Base-by-base conservation (phyloP, 129 eudicot species). In the Tagetes patula region DNA sequence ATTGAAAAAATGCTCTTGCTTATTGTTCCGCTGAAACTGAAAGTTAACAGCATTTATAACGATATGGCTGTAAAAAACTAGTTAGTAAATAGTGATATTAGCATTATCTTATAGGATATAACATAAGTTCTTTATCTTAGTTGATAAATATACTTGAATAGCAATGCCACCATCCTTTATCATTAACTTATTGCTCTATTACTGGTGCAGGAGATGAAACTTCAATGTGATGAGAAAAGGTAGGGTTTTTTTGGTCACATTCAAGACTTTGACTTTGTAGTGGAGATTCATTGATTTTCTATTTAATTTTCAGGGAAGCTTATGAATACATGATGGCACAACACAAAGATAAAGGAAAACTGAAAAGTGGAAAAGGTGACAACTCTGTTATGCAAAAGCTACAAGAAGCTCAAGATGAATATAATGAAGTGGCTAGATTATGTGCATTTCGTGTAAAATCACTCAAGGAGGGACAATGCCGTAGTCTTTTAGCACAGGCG, bases 221-320 rank as follows among this genome's bases (percentile, higher is more conserved):
- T 82, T 74, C 94, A 83, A 69, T 89, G 98, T 74, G 94, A 92
- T 76, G 98, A 87, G 77, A 92, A 92, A 77, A 92, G 98, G 98
- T 92, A 83, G 62, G 41, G 46, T 73, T 12, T 32, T 61, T 33
- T 53, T 59, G 54, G 0, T 9, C 13, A 37, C 6, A 8, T 73
- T 41, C 45, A 45, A 32, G 50, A 56, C 46, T 58, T 66, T 64
- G 12, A 41, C 10, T 69, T 62, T 61, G 66, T 20, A 10, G 58
- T 81, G 36, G 53, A 77, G 31, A 13, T 73, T 38, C 53, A 53
- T 65, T 80, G 68, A 70, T 34, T 43, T n/a, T 8, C 2, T 65
- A 64, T 45, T 55, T 10, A 66, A 69, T 81, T 38, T 82, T 9
- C 91, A 92, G 97, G 81, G 89, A 81, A 78, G 83, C 84, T 33